phyloP scores from a whole-genome alignment of 2,329 filamentous ascomycete species.

The Ceratocystis ficicola region DNA sequence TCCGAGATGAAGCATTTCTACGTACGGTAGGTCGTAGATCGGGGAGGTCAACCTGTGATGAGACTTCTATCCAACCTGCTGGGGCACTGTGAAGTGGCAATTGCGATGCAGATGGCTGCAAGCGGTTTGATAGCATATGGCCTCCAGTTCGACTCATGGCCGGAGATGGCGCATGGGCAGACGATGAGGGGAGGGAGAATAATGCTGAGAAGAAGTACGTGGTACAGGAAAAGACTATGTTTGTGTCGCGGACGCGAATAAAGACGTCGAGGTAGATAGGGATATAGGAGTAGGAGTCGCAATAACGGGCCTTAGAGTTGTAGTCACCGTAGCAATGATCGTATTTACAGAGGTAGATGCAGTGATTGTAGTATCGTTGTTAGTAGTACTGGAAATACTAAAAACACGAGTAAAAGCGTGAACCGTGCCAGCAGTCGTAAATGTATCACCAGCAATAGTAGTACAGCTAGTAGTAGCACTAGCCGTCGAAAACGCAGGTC shows the following conservation, averaged over 20 bases:
- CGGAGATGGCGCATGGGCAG: constrained; percentile 13
- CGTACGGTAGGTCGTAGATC: constrained; percentile 17
- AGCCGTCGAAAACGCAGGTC: neutral
- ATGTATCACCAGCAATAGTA: neutral
- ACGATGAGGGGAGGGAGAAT: neutral
- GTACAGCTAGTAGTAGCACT: neutral
- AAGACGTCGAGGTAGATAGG: no score
- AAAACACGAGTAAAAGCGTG: neutral
- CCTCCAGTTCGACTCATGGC: constrained; percentile 17
- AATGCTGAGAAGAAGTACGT: no score
- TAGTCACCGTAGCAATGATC: neutral
- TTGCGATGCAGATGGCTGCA: constrained; percentile 9
- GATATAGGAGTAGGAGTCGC: no score
- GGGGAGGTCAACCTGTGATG: constrained; percentile 20
- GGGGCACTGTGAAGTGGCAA: constrained; percentile 4
- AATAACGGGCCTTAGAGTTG: no score
- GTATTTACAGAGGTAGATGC: neutral
- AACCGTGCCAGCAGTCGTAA: neutral
- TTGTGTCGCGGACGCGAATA: no score
- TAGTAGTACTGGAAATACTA: neutral
- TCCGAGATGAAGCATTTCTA: neutral
- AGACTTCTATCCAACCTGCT: constrained; percentile 21
- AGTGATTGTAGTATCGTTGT: neutral
- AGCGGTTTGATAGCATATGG: constrained; percentile 11
- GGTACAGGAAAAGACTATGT: no score